Conservation (phyloP, 208 protist genomes). For the Crithidia thermophila region DNA sequence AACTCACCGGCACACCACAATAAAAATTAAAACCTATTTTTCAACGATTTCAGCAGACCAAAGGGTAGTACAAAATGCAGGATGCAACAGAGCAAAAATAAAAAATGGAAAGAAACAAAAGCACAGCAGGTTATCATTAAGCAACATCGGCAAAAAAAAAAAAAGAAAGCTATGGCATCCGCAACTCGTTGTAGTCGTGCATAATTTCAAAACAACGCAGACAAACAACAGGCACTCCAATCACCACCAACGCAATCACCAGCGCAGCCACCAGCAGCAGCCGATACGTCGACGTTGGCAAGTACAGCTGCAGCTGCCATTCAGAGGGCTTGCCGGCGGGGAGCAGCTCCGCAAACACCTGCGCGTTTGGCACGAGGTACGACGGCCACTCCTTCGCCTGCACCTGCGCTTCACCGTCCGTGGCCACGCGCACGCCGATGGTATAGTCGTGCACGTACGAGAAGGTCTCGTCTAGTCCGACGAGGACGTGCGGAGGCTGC, state of each 20-base stretch:
- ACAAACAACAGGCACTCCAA: constrained; percentile 64
- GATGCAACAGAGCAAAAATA: not conserved
- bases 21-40: no score
- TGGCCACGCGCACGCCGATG: constrained; percentile 29
- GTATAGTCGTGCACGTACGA: constrained; percentile 75
- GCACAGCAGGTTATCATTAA: not conserved
- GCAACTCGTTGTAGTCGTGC: constrained; percentile 61
- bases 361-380: constrained; percentile 71
- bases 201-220: constrained; percentile 56
- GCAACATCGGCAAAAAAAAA: not conserved
- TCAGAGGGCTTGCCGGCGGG: constrained; percentile 29
- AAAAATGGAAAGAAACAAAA: constrained; percentile 27
- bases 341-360: constrained; percentile 50
- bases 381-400: constrained; percentile 46
- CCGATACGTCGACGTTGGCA: constrained; percentile 54
- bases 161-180: constrained; percentile 27
- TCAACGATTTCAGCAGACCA: no score
- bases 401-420: not conserved
- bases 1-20: no score
- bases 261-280: constrained; percentile 47
- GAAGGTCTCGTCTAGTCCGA: constrained; percentile 72
- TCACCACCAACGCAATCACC: constrained; percentile 30
- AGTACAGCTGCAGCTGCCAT: constrained; percentile 66
- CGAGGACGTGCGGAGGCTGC: constrained; percentile 36
- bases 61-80: no score